Percentiles rank a stretch among this genome's conserved stretches.
Conservation (phyloP, 2,329 filamentous ascomycete genomes). For the Fusarium sambucinum region DNA sequence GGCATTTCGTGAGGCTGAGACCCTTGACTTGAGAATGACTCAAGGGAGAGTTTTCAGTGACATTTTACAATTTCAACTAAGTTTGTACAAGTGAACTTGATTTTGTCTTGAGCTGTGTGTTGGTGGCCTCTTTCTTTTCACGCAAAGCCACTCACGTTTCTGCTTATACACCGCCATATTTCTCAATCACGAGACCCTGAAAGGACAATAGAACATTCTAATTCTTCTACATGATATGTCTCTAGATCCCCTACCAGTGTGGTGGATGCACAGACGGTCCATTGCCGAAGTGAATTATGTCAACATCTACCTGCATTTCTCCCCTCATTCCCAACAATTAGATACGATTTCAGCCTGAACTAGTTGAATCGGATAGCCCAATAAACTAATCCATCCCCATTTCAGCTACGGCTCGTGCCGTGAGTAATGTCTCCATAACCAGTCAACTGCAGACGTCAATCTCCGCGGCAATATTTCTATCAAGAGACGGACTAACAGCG, state of each 20-base stretch:
- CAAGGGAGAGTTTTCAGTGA: constrained; percentile 14
- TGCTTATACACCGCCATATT: background rate
- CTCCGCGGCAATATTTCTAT: background rate
- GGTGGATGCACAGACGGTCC: background rate
- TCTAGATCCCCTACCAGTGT: background rate
- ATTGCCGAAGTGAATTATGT: background rate
- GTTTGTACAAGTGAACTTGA: background rate
- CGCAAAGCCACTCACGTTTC: background rate
- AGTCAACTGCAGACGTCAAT: background rate
- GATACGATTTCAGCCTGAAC: background rate
- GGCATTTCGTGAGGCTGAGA: constrained; percentile 23
- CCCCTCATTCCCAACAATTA: background rate
- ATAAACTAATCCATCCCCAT: background rate
- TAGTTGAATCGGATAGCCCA: background rate
- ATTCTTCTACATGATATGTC: background rate
- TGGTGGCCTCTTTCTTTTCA: background rate
- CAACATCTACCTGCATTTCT: background rate
- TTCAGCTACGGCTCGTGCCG: constrained; percentile 19
- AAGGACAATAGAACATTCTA: background rate
- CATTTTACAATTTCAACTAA: background rate
- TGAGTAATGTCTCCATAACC: constrained; percentile 5
- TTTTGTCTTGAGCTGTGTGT: background rate
- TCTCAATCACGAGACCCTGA: background rate
- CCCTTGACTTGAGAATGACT: constrained; percentile 22
- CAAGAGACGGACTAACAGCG: background rate